These are phyloP conservation scores for Panaeolus cyanescens DNA, from an alignment of 768 basidiomycete species.

Conservation along the genomic window DNA sequence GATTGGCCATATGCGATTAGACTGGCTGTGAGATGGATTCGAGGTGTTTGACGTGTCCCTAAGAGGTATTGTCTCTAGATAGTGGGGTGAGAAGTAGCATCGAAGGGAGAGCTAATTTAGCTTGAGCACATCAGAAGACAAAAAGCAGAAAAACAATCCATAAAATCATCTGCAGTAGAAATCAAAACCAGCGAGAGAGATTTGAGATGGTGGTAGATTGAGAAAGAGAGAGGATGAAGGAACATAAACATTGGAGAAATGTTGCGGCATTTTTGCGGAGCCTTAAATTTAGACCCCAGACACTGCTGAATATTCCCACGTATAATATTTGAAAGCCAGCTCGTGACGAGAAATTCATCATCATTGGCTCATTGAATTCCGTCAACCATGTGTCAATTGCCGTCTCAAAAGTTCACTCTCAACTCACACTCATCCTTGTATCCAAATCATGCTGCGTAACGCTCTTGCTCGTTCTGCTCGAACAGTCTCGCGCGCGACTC, in stretches of 20 bases:
- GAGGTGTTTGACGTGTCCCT: background rate
- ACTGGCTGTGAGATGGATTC: background rate
- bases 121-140: no score
- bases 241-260: background rate
- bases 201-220: constrained; percentile 2
- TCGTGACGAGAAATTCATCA: background rate
- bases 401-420: background rate
- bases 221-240: constrained; percentile 3
- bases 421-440: background rate
- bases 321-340: background rate
- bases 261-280: constrained; percentile 29
- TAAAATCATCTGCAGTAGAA: background rate
- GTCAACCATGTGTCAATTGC: background rate
- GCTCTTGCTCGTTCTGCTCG: constrained; percentile 24
- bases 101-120: no score
- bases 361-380: background rate
- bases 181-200: background rate
- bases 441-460: constrained; percentile 29
- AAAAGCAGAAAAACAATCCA: no score
- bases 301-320: constrained; percentile 6
- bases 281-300: constrained; percentile 15
- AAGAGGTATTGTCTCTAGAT: background rate
- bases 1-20: background rate
- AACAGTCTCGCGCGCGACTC: constrained; percentile 7
- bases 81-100: background rate